Evolutionary conservation across 208 protist species (phyloP), one percentile per base, ranked within the genome.

Genomic region (Leishmania lainsoni): DNA sequence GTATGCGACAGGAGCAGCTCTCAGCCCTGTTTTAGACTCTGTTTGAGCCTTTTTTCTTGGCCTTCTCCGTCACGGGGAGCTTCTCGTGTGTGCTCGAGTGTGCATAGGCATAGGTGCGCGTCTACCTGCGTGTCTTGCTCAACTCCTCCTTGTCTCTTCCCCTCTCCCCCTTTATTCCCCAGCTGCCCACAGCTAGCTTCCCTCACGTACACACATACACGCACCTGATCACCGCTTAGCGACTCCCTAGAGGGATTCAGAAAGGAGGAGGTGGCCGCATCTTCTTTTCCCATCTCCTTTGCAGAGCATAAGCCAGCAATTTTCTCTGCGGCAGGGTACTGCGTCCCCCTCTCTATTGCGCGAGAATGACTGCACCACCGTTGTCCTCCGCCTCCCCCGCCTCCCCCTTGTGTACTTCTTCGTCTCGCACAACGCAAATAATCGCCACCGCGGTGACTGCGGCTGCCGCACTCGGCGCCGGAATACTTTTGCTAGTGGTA

Each of bases 381-480:
- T 32, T 16, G 49, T 75, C 29, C 49, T 75, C 71, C 51, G 8
- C 71, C 10, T 26, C 79, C 3, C 70, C 73, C 1, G 10, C 63
- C 1, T 75, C 77, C 48, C 58, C 56, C 42, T 69, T 74, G 12
- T 5, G 75, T 5, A 66, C 29, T 32, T 35, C 56, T 12, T 54
- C 66, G 17, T 76, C 45, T 39, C 81, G 81, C 10, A 63, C 35
- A 1, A 76, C 81, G 26, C 54, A 84, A 29, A 81, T 84, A 39
- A 74, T 84, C 35, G 82, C 78, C 12, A 76, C 76, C 10, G 73
- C 68, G 42, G 82, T 86, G 52, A 81, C 82, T 35, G 82, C 78
- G 29, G 74, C 73, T n/a, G 82, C 82, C 0, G 82, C 74, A 51
- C 39, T 86, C 35, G 72, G 82, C 4, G 66, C 74, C 16, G 82